Evolutionary conservation across 768 basidiomycete species (phyloP), one percentile per base, ranked within the genome.

Genomic region (Fomitopsis serialis): DNA sequence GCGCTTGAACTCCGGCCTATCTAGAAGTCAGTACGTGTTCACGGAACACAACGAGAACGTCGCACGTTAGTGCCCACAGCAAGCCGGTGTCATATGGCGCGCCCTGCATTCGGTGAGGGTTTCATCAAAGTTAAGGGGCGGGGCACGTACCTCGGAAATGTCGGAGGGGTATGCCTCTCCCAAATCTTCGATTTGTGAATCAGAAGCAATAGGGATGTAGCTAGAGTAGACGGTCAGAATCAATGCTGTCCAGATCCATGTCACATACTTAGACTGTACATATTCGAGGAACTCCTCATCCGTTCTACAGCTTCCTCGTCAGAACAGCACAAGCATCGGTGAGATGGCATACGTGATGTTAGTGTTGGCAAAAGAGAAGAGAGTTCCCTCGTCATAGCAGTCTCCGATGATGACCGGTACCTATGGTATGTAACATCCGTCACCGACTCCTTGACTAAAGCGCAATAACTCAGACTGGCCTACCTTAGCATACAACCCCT

Each of bases 311-410:
- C 19, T 25, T n/a, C 25, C 8, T 19, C 34, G 19, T 36, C 15
- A 22, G 19, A 12, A 23, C 35, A 19, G 32, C n/a, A 10, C 15
- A 32, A 32, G 25, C n/a, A 29, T 47, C 4, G 29, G 10, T 15
- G n/a, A 13, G 32, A 36, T 11, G 8, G 35, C 42, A n/a, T 19
- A 44, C 42, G 51, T 52, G 24, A 52, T 24, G 27, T 52, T 44
- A 25, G 42, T n/a, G 17, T 43, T 44, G 25, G 11, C 34, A 21
- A 52, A 45, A 12, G 44, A 46, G 27, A 53, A 53, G 24, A 53
- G 21, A 1, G 52, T 53, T 15, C 52, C 52, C 45, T 53, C 52
- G 25, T 53, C 52, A 15, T 53, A 25, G 24, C 40, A 42, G 24
- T 53, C 45, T 25, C 45, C 45, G 19, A 35, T 22, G 21, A 53